These are phyloP conservation scores for Vigna mungo DNA, from an alignment of 306 rosid species.

Conservation along the genomic window DNA sequence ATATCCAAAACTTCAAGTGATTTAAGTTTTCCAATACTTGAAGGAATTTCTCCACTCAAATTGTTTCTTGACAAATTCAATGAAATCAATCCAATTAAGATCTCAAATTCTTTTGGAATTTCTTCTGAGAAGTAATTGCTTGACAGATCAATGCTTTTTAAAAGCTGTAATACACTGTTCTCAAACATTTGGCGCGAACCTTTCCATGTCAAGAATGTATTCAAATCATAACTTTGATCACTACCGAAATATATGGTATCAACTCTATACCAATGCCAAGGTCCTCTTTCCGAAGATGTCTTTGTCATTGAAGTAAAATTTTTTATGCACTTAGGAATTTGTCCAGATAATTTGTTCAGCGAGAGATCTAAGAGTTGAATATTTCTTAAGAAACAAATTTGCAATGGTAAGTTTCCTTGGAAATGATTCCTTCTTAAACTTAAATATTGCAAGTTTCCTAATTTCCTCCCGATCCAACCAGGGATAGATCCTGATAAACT, in stretches of 20 bases:
- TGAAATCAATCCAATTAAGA: constrained; percentile 8
- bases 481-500: not conserved
- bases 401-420: not conserved
- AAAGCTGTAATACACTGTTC: not conserved
- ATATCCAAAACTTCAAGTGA: constrained; percentile 32
- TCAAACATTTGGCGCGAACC: not conserved
- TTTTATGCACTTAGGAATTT: too few species aligned
- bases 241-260: too few species aligned
- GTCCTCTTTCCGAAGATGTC: too few species aligned
- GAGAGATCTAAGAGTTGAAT: not conserved
- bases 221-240: not conserved
- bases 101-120: constrained; percentile 8
- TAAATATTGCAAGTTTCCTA: not conserved
- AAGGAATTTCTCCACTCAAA: not conserved
- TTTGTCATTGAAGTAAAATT: too few species aligned
- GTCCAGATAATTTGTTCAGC: too few species aligned
- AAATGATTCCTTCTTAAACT: not conserved
- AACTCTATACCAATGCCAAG: too few species aligned
- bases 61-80: constrained; percentile 45
- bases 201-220: constrained; percentile 35
- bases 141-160: constrained; percentile 20
- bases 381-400: not conserved
- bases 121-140: constrained; percentile 23
- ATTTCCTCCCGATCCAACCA: not conserved
- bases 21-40: constrained; percentile 11